A percentile compares a stretch with the other conserved stretches of the same genome.
These are phyloP conservation scores for Amauroascus verrucosus DNA, from an alignment of 2,329 filamentous ascomycete genomes.

Conservation along the genomic window DNA sequence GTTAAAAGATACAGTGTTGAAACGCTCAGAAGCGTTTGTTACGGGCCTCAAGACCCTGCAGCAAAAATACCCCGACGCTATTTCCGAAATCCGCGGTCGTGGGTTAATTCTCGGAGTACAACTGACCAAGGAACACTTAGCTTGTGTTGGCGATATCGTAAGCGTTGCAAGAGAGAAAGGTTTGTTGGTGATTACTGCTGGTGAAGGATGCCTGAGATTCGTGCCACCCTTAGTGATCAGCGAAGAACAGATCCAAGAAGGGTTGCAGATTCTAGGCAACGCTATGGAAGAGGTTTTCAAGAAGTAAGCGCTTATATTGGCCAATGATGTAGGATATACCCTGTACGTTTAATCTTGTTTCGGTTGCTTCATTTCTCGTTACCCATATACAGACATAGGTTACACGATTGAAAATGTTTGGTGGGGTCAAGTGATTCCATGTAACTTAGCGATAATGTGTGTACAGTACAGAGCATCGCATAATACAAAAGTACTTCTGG, in stretches of 20 bases:
- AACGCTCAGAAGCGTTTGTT: conserved; percentile 54
- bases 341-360: not conserved
- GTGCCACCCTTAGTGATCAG: conserved; percentile 78
- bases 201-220: conserved; percentile 83
- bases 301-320: not conserved
- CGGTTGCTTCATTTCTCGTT: not conserved
- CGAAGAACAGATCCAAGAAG: conserved; percentile 67
- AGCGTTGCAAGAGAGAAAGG: conserved; percentile 81
- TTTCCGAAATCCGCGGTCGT: conserved; percentile 69
- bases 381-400: too few relatives aligned
- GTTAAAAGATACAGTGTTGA: conserved; percentile 58
- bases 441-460: too few relatives aligned
- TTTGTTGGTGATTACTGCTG: conserved; percentile 81
- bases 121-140: conserved; percentile 56
- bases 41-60: conserved; percentile 48
- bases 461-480: not conserved
- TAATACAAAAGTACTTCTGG: not conserved
- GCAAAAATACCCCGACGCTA: conserved; percentile 56
- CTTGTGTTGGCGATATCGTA: conserved; percentile 49
- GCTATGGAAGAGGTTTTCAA: conserved; percentile 48
- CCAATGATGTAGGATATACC: not conserved
- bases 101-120: conserved; percentile 84
- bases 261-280: conserved; percentile 64
- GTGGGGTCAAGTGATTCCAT: too few relatives aligned
- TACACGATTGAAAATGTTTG: too few relatives aligned